phyloP scores from a whole-genome alignment of 441 rosid species.

The Croton setiger region DNA sequence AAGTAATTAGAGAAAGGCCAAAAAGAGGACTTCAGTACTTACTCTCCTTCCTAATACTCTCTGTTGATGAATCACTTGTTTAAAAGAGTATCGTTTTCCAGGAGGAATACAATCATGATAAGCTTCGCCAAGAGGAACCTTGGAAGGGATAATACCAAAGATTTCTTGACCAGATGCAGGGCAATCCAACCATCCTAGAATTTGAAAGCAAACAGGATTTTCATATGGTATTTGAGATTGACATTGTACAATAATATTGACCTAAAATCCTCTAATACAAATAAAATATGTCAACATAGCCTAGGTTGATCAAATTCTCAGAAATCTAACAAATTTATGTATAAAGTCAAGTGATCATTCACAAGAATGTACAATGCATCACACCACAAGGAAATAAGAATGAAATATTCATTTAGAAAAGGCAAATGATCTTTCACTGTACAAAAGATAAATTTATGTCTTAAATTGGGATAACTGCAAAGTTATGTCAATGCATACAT shows the following conservation, averaged over 20 bases:
- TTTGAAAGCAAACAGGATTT: conserved; percentile 1
- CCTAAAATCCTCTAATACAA: background rate
- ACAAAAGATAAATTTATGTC: background rate
- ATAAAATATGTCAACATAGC: background rate
- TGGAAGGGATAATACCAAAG: conserved; percentile 75
- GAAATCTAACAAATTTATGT: conserved; percentile 18
- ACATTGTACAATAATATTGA: background rate
- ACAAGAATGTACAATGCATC: background rate
- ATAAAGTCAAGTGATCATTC: background rate
- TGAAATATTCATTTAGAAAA: background rate
- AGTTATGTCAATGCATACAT: background rate
- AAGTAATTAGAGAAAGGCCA: background rate
- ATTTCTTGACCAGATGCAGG: conserved; percentile 79
- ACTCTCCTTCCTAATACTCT: conserved; percentile 82
- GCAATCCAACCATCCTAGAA: conserved; percentile 94
- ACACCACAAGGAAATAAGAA: background rate
- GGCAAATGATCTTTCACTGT: background rate
- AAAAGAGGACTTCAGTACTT: conserved; percentile 19
- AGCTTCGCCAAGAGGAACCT: conserved; percentile 90
- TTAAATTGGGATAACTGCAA: background rate
- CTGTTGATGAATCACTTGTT: conserved; percentile 75
- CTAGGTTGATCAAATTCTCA: conserved; percentile 16
- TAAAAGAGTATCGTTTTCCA: conserved; percentile 94
- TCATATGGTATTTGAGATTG: background rate
- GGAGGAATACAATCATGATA: conserved; percentile 78